Conservation (phyloP, 441 rosid species). For the Populus hybrid region DNA sequence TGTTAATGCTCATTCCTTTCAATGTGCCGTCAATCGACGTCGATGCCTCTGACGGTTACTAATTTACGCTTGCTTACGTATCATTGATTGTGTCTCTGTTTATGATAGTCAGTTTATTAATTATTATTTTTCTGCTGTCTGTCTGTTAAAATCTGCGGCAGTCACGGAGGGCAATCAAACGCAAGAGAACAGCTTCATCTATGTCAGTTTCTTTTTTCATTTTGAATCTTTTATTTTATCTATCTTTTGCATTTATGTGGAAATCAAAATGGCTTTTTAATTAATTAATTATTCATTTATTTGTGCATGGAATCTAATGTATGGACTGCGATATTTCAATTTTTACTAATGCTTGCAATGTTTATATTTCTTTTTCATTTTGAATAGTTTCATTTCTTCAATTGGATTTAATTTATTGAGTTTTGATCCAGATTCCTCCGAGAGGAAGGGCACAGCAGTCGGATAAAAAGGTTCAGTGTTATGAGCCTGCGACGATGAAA, state of each 20-base stretch:
- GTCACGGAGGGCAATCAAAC: conserved; percentile 75
- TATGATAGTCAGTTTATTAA: neutral
- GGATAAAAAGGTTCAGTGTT: conserved; percentile 88
- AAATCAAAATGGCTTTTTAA: too few relatives aligned
- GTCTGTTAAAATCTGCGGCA: conserved; percentile 28
- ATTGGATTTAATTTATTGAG: too few relatives aligned
- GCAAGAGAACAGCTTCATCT: conserved; percentile 80
- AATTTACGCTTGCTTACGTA: neutral
- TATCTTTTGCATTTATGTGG: neutral
- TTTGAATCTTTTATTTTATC: neutral
- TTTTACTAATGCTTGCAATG: too few relatives aligned
- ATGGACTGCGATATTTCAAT: too few relatives aligned
- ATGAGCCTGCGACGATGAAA: conserved; percentile 98
- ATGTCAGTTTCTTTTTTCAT: conserved; percentile 50
- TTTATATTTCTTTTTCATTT: too few relatives aligned
- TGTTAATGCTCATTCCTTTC: conserved; percentile 83
- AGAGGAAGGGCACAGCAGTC: conserved; percentile 85
- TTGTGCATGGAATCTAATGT: too few relatives aligned
- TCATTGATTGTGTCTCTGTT: neutral
- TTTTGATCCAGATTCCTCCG: conserved; percentile 67
- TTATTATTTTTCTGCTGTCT: too few relatives aligned
- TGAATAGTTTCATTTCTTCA: too few relatives aligned
- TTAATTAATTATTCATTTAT: neutral
- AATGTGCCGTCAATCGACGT: conserved; percentile 94
- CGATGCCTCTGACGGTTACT: conserved; percentile 82